Evolutionary conservation across 306 rosid species (phyloP).

Genomic region (Prinsepia uniflora): DNA sequence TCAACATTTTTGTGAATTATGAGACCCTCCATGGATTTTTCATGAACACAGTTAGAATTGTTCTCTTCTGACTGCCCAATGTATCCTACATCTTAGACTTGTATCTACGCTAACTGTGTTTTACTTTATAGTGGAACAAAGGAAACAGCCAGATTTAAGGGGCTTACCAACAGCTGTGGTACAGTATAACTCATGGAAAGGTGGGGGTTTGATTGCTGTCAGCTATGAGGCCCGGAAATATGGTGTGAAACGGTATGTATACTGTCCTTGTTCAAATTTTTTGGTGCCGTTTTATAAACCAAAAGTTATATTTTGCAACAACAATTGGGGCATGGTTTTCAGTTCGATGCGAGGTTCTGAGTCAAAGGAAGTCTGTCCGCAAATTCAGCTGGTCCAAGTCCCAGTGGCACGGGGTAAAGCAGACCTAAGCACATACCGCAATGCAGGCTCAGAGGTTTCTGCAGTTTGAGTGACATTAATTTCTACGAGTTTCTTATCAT

Average conservation of each 20-base stretch:
- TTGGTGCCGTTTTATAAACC: background rate
- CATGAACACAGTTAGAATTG: background rate
- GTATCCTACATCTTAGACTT: background rate
- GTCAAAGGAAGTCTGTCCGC: conserved; percentile 76
- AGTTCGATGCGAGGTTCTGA: conserved; percentile 97
- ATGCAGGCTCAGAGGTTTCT: conserved; percentile 81
- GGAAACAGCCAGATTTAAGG: conserved; percentile 73
- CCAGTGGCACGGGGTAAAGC: conserved; percentile 96
- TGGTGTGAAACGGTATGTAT: conserved; percentile 77
- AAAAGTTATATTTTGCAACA: background rate
- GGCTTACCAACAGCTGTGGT: conserved; percentile 85
- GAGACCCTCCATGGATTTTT: background rate
- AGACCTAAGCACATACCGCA: conserved; percentile 69
- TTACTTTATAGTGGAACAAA: conserved; percentile 67
- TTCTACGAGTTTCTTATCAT: background rate
- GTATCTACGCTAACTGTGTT: background rate
- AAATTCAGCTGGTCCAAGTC: conserved; percentile 79
- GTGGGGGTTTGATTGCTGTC: conserved; percentile 91
- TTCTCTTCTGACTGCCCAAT: background rate
- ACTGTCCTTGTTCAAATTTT: background rate
- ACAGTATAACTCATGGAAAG: conserved; percentile 87
- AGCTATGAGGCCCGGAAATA: conserved; percentile 84
- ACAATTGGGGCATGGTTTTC: conserved; percentile 22
- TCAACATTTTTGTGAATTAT: background rate
- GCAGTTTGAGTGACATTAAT: conserved; percentile 8